phyloP scores from a whole-genome alignment of 148 eudicot genomes.

The Vaccinium myrtillus region DNA sequence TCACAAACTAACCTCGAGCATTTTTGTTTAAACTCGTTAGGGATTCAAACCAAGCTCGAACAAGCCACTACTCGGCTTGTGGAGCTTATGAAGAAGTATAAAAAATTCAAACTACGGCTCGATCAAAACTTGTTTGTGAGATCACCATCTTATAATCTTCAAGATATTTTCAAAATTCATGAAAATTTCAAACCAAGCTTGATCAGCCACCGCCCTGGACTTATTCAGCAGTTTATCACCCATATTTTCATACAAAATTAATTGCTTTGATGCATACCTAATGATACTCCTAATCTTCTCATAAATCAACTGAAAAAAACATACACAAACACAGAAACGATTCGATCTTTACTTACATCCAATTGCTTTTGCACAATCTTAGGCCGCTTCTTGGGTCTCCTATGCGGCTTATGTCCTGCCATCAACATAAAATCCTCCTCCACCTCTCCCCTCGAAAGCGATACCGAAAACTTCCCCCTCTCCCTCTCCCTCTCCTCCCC shows the following conservation, averaged over 20 bases:
- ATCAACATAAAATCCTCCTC: conserved; percentile 48
- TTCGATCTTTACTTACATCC: conserved; percentile 36
- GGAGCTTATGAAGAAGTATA: background rate
- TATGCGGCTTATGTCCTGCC: conserved; percentile 34
- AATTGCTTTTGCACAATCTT: conserved; percentile 39
- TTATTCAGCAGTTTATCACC: background rate
- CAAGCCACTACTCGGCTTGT: background rate
- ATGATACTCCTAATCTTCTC: background rate
- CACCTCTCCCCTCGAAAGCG: conserved; percentile 39
- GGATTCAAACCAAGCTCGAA: background rate
- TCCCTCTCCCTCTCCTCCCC: conserved; percentile 24
- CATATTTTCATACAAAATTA: background rate
- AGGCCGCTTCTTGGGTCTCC: conserved; percentile 54
- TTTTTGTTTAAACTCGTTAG: background rate
- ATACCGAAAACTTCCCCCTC: conserved; percentile 37
- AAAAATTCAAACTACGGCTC: background rate
- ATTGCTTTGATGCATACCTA: background rate
- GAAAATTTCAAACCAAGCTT: background rate
- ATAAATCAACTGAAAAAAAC: background rate
- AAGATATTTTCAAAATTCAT: background rate
- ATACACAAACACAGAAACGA: background rate
- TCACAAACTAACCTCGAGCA: background rate
- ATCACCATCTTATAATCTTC: background rate
- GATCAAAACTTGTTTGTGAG: background rate
- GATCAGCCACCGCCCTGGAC: background rate